These are phyloP conservation scores for Fagus crenata DNA, from an alignment of 306 rosid species.

Conservation along the genomic window DNA sequence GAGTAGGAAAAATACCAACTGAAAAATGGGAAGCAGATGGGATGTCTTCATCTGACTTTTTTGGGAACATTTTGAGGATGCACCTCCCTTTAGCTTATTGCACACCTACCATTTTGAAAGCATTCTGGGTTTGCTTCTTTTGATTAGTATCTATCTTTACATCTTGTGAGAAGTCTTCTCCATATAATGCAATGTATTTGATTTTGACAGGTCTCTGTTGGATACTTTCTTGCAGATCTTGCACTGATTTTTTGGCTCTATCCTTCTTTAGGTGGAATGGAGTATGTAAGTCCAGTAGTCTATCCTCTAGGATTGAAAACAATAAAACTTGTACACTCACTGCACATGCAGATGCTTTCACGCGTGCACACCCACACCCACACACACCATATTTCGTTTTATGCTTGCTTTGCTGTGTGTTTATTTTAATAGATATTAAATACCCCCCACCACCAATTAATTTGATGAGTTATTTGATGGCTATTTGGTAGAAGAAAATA, in stretches of 20 bases:
- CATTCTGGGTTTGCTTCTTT: not conserved
- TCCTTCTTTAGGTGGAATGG: slow-evolving; percentile 92
- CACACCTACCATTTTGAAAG: not conserved
- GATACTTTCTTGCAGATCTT: slow-evolving; percentile 87
- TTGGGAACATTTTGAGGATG: not conserved
- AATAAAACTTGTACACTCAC: not conserved
- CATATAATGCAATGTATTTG: slow-evolving; percentile 31
- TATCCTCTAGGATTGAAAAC: slow-evolving; percentile 9
- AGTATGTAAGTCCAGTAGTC: slow-evolving; percentile 79
- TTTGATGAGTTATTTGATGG: no score
- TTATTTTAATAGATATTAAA: not conserved
- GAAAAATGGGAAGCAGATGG: slow-evolving; percentile 1
- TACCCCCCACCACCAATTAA: no score
- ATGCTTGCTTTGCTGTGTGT: not conserved
- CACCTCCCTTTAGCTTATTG: not conserved
- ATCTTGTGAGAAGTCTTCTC: not conserved
- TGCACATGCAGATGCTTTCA: not conserved
- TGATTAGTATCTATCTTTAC: not conserved
- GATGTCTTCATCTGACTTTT: not conserved
- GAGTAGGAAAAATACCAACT: not conserved
- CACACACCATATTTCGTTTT: not conserved
- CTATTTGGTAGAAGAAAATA: no score
- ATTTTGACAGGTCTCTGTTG: slow-evolving; percentile 75
- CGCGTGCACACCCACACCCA: no score
- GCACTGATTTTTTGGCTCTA: slow-evolving; percentile 88